These are phyloP conservation scores for Aspergillus carbonarius DNA, from an alignment of 2,329 filamentous ascomycete genomes.

Conservation along the genomic window DNA sequence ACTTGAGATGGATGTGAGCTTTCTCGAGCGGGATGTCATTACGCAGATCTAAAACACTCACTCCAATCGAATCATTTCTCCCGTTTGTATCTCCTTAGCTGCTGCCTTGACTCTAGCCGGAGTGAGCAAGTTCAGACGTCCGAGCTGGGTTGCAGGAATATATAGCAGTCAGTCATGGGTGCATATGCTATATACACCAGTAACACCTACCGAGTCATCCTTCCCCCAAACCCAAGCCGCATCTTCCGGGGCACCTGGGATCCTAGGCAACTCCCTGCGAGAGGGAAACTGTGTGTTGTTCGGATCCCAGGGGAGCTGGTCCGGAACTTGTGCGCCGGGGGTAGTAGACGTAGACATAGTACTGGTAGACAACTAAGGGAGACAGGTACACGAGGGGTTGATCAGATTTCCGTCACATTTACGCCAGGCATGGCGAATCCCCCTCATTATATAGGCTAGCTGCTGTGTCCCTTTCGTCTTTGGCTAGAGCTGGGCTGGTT, in stretches of 20 bases:
- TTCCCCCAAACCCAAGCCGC: slow-evolving; percentile 63
- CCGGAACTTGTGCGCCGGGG: slow-evolving; percentile 24
- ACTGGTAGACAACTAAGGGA: neutral
- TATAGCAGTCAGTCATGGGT: neutral
- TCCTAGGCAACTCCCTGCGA: slow-evolving; percentile 52
- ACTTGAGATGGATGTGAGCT: slow-evolving; percentile 31
- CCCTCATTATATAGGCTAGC: neutral
- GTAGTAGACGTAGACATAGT: slow-evolving; percentile 13
- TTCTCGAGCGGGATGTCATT: neutral
- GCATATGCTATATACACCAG: neutral
- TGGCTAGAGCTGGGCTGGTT: neutral
- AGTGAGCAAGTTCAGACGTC: slow-evolving; percentile 57
- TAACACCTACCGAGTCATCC: slow-evolving; percentile 49
- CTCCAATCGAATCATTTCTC: slow-evolving; percentile 58
- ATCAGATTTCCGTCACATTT: too few species aligned
- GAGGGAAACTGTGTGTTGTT: slow-evolving; percentile 54
- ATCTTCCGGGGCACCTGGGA: slow-evolving; percentile 53
- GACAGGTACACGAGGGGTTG: neutral
- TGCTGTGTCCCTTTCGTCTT: neutral
- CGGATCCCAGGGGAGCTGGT: slow-evolving; percentile 54
- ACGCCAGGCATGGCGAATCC: slow-evolving; percentile 3
- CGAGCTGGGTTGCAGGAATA: slow-evolving; percentile 18
- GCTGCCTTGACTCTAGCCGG: slow-evolving; percentile 56
- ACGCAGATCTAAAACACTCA: slow-evolving; percentile 23
- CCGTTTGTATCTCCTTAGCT: slow-evolving; percentile 54